Evolutionary conservation across 192 early-diverging fungal species (phyloP).

Genomic region (Coemansia sp.): DNA sequence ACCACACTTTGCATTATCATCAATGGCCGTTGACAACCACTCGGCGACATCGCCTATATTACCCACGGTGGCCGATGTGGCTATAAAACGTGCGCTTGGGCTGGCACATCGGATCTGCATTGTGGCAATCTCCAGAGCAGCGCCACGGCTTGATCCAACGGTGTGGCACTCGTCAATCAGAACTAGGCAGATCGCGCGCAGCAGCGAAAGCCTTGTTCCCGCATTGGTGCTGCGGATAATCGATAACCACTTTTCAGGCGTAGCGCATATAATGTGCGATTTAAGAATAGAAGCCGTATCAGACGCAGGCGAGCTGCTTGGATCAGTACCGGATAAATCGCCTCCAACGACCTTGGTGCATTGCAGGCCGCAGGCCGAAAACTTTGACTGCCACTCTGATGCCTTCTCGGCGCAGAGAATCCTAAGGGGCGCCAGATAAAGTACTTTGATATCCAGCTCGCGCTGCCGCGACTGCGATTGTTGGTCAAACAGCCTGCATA

Average conservation of each 20-base stretch:
- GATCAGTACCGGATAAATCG: neutral
- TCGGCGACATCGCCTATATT: slow-evolving; percentile 64
- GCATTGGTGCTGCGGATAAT: slow-evolving; percentile 36
- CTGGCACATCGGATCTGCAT: slow-evolving; percentile 46
- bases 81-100: slow-evolving; percentile 48
- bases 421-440: slow-evolving; percentile 68
- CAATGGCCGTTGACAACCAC: slow-evolving; percentile 53
- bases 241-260: slow-evolving; percentile 71
- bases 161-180: slow-evolving; percentile 72
- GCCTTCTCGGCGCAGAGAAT: slow-evolving; percentile 61
- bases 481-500: slow-evolving; percentile 12
- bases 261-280: slow-evolving; percentile 55
- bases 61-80: slow-evolving; percentile 65
- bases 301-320: slow-evolving; percentile 6
- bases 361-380: slow-evolving; percentile 30
- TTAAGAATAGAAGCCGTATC: slow-evolving; percentile 12
- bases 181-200: slow-evolving; percentile 38
- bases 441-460: slow-evolving; percentile 26
- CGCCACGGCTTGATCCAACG: slow-evolving; percentile 59
- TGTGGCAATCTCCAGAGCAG: slow-evolving; percentile 61
- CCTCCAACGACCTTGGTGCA: slow-evolving; percentile 56
- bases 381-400: slow-evolving; percentile 57
- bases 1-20: slow-evolving; percentile 4
- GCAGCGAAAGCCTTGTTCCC: neutral
- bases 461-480: neutral